Percentiles rank a stretch among this genome's conserved stretches.
Evolutionary conservation across 306 rosid species (phyloP).

Genomic region (Lathyrus aphaca): DNA sequence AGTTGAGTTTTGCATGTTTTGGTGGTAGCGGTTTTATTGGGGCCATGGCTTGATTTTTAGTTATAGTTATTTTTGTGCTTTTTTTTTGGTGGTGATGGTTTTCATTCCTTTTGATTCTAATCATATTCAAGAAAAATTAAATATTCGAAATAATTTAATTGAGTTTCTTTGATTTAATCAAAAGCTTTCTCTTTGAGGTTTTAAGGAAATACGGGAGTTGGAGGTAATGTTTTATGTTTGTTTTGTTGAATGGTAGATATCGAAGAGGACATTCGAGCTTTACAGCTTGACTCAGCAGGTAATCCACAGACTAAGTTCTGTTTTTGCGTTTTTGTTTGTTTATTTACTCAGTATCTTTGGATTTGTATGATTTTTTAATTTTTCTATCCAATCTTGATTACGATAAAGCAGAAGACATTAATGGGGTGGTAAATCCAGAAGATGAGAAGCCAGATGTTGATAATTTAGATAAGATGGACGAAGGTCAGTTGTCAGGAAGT

Average conservation of each 20-base stretch:
- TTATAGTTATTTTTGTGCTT: neutral
- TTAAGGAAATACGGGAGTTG: constrained; percentile 23
- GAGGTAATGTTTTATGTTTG: constrained; percentile 35
- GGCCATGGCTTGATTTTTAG: constrained; percentile 1
- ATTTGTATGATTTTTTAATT: constrained; percentile 31
- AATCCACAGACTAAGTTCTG: constrained; percentile 28
- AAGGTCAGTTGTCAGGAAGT: constrained; percentile 64
- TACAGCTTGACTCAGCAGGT: constrained; percentile 95
- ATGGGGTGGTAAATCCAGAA: constrained; percentile 61
- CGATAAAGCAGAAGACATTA: constrained; percentile 61
- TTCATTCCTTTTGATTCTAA: neutral
- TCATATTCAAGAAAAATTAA: neutral
- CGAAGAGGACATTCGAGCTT: constrained; percentile 86
- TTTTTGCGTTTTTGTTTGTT: constrained; percentile 25
- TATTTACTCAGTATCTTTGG: neutral
- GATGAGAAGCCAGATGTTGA: constrained; percentile 61
- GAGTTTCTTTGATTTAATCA: constrained; percentile 12
- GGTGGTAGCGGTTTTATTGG: constrained; percentile 7
- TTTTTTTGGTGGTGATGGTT: neutral
- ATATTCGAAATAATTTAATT: neutral
- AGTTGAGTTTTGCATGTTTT: constrained; percentile 28
- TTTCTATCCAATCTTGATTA: constrained; percentile 33
- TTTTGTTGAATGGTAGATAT: constrained; percentile 61
- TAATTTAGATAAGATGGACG: constrained; percentile 61
- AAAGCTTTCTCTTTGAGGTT: constrained; percentile 27